These are phyloP conservation scores for Termitomyces sp. DNA, from an alignment of 768 basidiomycete species.

Conservation along the genomic window DNA sequence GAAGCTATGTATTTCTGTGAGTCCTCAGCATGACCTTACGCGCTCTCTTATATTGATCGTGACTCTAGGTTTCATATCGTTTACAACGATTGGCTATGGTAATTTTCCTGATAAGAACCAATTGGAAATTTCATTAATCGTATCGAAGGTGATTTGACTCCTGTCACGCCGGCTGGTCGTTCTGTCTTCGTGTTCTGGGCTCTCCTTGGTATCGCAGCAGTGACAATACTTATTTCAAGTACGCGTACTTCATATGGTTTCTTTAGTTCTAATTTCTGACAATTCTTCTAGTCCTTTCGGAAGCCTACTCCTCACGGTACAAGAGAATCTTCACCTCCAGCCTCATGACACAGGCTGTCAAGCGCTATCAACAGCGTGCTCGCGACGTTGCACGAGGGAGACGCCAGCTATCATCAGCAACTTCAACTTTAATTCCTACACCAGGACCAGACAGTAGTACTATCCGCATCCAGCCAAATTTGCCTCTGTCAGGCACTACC, in stretches of 20 bases:
- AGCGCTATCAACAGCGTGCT: constrained; percentile 27
- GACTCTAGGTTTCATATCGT: constrained; percentile 57
- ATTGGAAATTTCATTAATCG: not conserved
- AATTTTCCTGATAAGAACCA: not conserved
- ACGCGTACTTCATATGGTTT: constrained; percentile 13
- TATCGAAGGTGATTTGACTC: constrained; percentile 49
- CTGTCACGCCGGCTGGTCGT: constrained; percentile 61
- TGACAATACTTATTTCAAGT: constrained; percentile 75
- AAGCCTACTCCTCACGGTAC: constrained; percentile 63
- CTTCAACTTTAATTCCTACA: not conserved
- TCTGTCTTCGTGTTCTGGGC: constrained; percentile 79
- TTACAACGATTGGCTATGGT: constrained; percentile 72
- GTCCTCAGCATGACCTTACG: constrained; percentile 12
- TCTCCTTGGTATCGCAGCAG: constrained; percentile 64
- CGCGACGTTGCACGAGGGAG: not conserved
- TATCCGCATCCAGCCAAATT: constrained; percentile 3
- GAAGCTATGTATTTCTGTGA: constrained; percentile 67
- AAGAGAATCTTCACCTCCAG: constrained; percentile 45
- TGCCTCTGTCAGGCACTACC: not conserved
- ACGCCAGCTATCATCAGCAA: not conserved
- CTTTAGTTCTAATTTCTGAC: not conserved
- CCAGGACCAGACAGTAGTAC: constrained; percentile 1
- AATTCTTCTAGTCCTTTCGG: constrained; percentile 45
- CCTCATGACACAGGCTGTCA: constrained; percentile 39
- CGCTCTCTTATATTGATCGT: not conserved